Evolutionary conservation across 2,329 filamentous ascomycete species (phyloP).

Genomic region (Coniochaeta hoffmannii): DNA sequence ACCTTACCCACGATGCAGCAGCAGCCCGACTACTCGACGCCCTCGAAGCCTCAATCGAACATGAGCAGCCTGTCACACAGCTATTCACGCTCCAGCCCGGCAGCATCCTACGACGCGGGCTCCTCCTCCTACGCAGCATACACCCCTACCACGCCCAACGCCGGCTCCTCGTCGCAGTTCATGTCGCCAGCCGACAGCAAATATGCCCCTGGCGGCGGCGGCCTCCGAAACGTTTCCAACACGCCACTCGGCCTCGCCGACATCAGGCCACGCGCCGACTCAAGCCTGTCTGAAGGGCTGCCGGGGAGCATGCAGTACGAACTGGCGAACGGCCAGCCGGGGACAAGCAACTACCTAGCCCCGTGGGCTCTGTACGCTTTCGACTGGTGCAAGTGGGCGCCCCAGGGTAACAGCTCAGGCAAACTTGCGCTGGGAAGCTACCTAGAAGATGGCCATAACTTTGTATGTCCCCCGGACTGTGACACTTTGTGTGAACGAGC

Average conservation of each 20-base stretch:
- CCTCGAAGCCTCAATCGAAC: conserved; percentile 54
- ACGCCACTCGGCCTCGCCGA: conserved; percentile 88
- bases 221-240: conserved; percentile 62
- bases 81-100: conserved; percentile 81
- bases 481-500: neutral
- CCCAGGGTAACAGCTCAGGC: conserved; percentile 71
- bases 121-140: conserved; percentile 46
- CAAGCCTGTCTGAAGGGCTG: conserved; percentile 65
- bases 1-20: conserved; percentile 43
- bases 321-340: conserved; percentile 52
- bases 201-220: conserved; percentile 46
- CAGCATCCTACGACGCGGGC: conserved; percentile 46
- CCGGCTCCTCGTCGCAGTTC: conserved; percentile 54
- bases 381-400: conserved; percentile 98
- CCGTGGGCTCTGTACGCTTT: conserved; percentile 96
- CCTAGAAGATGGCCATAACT: conserved; percentile 96
- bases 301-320: conserved; percentile 59
- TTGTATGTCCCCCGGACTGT: conserved; percentile 49
- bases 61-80: conserved; percentile 56
- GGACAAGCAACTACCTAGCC: conserved; percentile 88
- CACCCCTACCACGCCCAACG: conserved; percentile 58
- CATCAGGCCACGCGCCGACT: conserved; percentile 81
- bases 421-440: conserved; percentile 96
- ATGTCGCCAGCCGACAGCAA: conserved; percentile 49
- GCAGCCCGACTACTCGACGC: conserved; percentile 37